Percentiles rank a stretch among this genome's conserved stretches.
Evolutionary conservation across 208 protist genomes (phyloP).

Genomic region (Sergeia podlipaevii): DNA sequence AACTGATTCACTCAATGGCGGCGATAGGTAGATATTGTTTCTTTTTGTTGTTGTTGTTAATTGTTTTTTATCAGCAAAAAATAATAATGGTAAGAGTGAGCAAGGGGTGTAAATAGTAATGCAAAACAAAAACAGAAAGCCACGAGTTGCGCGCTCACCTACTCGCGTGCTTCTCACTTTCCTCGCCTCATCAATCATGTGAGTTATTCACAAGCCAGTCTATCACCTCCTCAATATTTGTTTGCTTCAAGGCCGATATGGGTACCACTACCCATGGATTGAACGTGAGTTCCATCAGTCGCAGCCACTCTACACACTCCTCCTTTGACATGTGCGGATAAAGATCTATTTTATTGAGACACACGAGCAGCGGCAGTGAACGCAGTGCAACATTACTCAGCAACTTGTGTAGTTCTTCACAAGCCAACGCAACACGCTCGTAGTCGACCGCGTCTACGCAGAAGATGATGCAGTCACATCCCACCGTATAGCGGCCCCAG

Average conservation of each 20-base stretch:
- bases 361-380: constrained; percentile 59
- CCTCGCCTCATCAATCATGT: constrained; percentile 29
- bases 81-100: constrained; percentile 1
- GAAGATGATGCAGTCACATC: constrained; percentile 73
- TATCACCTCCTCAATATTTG: constrained; percentile 72
- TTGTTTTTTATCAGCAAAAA: no score
- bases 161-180: no score
- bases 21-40: no score
- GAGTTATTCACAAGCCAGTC: constrained; percentile 75
- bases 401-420: constrained; percentile 61
- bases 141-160: neutral
- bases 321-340: constrained; percentile 78
- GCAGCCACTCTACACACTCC: constrained; percentile 64
- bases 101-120: neutral
- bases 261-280: constrained; percentile 67
- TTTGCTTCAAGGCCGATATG: constrained; percentile 58
- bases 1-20: no score
- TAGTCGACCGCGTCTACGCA: constrained; percentile 69
- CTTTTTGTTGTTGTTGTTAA: no score
- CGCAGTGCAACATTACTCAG: constrained; percentile 45
- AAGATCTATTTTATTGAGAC: constrained; percentile 86
- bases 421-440: constrained; percentile 42
- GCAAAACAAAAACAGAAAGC: constrained; percentile 6
- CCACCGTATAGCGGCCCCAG: constrained; percentile 71
- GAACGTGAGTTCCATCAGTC: constrained; percentile 38